Evolutionary conservation across 108 stramenopile species (phyloP), one percentile per base, ranked within the genome.

Genomic region (Nitzschia sp.): DNA sequence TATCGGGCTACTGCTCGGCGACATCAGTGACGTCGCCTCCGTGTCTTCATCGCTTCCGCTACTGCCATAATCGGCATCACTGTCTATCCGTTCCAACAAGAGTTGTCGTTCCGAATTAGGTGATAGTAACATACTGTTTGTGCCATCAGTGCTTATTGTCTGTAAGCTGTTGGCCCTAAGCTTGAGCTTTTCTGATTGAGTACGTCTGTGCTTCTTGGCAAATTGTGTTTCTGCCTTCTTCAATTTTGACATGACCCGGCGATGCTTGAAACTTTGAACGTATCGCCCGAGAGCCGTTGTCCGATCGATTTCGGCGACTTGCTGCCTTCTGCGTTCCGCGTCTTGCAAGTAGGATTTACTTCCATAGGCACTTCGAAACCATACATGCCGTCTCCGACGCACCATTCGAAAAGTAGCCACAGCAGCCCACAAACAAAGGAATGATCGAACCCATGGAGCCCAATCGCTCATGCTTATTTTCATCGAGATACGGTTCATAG

Each of bases 401-500:
- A 92, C 85, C 50, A 85, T 86, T 23, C 91, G 81, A 67, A 83
- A 92, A 19, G 86, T 69, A 44, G 73, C 68, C 17, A 89, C 38
- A 19, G 76, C 83, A 9, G 69, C 69, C 47, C 63, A 48, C 53
- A 67, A 38, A 45, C 48, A 17, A 1, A 52, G 55, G 13, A 68
- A 22, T 29, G 41, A 28, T 41, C 67, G 32, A 50, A 68, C 33
- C 27, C 26, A 56, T 8, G 55, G 5, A 31, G 27, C 55, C 31
- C 55, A 28, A 8, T 29, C 55, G 5, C 13, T 56, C n/a, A 15
- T 56, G 28, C 9, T 16, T 16, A 25, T 52, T 6, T n/a, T 53
- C 21, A 32, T 56, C n/a, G 55, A 2, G 5, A 32, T 17, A 32
- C 28, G 55, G 11, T 23, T 13, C 16, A 38, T 28, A 28, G 59